phyloP scores from a whole-genome alignment of 768 basidiomycete species.

The Ramaria sp. region DNA sequence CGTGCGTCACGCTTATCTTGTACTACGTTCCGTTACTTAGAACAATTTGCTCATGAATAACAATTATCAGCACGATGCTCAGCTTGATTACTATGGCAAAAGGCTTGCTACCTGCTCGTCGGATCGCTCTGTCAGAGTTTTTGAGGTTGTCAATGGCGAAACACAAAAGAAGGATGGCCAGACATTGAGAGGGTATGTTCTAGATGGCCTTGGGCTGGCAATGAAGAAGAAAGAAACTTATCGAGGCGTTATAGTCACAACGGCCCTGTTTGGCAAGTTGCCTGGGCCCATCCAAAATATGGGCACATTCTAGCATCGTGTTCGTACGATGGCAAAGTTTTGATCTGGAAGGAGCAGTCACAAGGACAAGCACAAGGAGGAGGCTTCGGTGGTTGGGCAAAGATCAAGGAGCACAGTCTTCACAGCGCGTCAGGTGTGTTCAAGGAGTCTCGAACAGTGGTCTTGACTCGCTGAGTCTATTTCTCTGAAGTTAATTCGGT shows the following conservation, averaged over 20 bases:
- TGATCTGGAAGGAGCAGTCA: conserved; percentile 93
- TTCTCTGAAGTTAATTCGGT: conserved; percentile 76
- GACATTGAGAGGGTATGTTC: conserved; percentile 62
- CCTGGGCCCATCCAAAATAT: conserved; percentile 98
- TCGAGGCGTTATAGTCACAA: conserved; percentile 53
- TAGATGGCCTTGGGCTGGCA: neutral
- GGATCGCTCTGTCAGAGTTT: conserved; percentile 89
- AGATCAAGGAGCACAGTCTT: conserved; percentile 90
- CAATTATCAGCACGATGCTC: conserved; percentile 81
- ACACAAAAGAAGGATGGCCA: conserved; percentile 50
- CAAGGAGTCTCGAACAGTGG: neutral
- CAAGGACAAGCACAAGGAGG: conserved; percentile 35
- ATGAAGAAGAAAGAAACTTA: neutral
- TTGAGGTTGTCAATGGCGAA: conserved; percentile 89
- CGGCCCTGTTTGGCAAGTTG: conserved; percentile 95
- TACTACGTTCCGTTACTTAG: neutral
- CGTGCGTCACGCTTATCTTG: conserved; percentile 36
- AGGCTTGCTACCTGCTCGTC: conserved; percentile 95
- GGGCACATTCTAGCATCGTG: conserved; percentile 96
- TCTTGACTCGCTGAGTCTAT: neutral
- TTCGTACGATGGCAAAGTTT: conserved; percentile 95
- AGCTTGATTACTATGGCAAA: conserved; percentile 96
- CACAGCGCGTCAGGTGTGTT: conserved; percentile 88
- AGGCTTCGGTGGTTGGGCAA: conserved; percentile 65
- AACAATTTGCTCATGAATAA: conserved; percentile 1